phyloP scores from a whole-genome alignment of 2,329 filamentous ascomycete species.

The Chaetomium globosum region DNA sequence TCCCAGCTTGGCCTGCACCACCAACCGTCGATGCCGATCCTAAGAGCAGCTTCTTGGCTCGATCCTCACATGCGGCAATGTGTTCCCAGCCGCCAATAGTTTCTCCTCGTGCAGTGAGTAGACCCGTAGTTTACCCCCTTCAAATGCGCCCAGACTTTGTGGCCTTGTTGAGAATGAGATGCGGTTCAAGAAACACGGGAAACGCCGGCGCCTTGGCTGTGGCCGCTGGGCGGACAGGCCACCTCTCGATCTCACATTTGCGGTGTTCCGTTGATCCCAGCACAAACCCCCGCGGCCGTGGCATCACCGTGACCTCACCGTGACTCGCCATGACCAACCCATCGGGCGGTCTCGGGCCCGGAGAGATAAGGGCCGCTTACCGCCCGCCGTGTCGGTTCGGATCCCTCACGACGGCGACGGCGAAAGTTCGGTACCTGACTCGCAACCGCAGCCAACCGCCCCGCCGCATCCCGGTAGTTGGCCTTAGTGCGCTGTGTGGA shows the following conservation, averaged over 20 bases:
- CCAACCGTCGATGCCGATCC: not conserved
- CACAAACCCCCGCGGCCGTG: not conserved
- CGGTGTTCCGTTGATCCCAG: not conserved
- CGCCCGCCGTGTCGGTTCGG: constrained; percentile 4
- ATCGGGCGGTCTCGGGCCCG: not conserved
- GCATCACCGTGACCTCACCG: not conserved
- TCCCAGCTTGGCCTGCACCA: not conserved
- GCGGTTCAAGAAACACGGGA: constrained; percentile 12
- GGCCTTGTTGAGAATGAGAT: not conserved
- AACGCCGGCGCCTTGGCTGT: constrained; percentile 1
- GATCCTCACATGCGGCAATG: not conserved
- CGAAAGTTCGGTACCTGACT: constrained; percentile 21
- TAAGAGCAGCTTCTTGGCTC: not conserved
- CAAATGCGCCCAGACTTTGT: not conserved
- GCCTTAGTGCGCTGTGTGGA: constrained; percentile 12
- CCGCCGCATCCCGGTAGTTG: constrained; percentile 19
- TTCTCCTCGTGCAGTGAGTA: not conserved
- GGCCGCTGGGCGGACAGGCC: not conserved
- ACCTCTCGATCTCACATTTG: not conserved
- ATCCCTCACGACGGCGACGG: constrained; percentile 7
- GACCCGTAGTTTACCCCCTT: not conserved
- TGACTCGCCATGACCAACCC: too few relatives aligned
- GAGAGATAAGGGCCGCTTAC: not conserved
- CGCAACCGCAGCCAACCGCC: not conserved
- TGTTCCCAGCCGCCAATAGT: not conserved